Evolutionary conservation across 495 filamentous ascomycete genomes (phyloP).

Genomic region (Aspergillus hancockii): DNA sequence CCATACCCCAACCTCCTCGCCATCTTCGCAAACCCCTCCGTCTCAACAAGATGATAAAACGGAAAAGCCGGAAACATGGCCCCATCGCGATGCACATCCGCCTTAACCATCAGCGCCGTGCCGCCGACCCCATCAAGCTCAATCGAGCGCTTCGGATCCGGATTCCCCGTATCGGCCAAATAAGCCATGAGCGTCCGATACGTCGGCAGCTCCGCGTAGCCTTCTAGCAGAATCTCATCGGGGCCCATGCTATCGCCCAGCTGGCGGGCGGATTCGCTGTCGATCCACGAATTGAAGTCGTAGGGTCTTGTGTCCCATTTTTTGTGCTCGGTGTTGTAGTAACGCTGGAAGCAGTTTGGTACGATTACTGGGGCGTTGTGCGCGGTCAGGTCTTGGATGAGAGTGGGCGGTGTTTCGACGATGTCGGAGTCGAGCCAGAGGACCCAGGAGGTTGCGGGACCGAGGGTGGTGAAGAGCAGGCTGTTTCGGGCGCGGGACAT

Average conservation of each 20-base stretch:
- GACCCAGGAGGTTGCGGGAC: slow-evolving; percentile 92
- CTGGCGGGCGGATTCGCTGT: slow-evolving; percentile 72
- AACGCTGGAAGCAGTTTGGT: slow-evolving; percentile 94
- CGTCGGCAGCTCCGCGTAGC: slow-evolving; percentile 88
- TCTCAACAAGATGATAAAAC: slow-evolving; percentile 96
- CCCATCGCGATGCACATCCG: slow-evolving; percentile 94
- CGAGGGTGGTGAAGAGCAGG: slow-evolving; percentile 93
- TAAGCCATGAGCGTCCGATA: slow-evolving; percentile 93
- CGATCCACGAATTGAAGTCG: slow-evolving; percentile 97
- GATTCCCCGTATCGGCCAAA: slow-evolving; percentile 56
- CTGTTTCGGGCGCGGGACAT: slow-evolving; percentile 95
- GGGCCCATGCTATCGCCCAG: slow-evolving; percentile 76
- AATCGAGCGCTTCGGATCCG: slow-evolving; percentile 62
- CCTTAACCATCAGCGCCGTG: slow-evolving; percentile 91
- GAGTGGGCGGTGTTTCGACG: slow-evolving; percentile 76
- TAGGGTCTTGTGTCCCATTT: slow-evolving; percentile 77
- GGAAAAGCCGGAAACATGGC: slow-evolving; percentile 98
- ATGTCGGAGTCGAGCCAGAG: slow-evolving; percentile 95
- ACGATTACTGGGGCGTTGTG: slow-evolving; percentile 89
- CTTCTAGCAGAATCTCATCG: slow-evolving; percentile 92
- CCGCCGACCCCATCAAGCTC: slow-evolving; percentile 91
- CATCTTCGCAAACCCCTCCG: slow-evolving; percentile 98
- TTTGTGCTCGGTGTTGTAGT: slow-evolving; percentile 68
- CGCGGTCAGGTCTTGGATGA: slow-evolving; percentile 89
- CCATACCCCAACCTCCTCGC: slow-evolving; percentile 82